A percentile compares a stretch with the other conserved stretches of the same genome.
phyloP scores from a whole-genome alignment of 2,329 filamentous ascomycete genomes.

The Colletotrichum aenigma region DNA sequence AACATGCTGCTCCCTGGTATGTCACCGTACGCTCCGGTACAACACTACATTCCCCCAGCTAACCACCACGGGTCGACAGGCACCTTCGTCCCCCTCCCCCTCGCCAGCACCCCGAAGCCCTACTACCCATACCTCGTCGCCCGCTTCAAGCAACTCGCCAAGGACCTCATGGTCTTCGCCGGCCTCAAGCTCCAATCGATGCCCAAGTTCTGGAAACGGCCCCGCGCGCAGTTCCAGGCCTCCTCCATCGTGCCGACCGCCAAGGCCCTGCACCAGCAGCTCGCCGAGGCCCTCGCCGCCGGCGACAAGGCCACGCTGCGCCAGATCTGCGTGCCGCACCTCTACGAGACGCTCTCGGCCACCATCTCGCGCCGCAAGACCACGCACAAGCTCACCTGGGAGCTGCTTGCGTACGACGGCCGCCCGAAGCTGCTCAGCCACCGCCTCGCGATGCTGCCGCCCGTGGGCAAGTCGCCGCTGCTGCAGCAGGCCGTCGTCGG shows the following conservation, averaged over 20 bases:
- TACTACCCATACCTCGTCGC: slow-evolving; percentile 41
- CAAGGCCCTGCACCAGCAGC: slow-evolving; percentile 61
- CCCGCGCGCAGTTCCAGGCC: slow-evolving; percentile 47
- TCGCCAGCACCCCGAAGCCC: slow-evolving; percentile 29
- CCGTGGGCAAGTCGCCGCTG: slow-evolving; percentile 38
- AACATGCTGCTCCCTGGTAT: slow-evolving; percentile 9
- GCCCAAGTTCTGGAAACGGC: slow-evolving; percentile 43
- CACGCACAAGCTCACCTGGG: slow-evolving; percentile 54
- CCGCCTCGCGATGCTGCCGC: slow-evolving; percentile 50
- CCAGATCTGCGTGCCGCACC: slow-evolving; percentile 56
- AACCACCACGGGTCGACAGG: slow-evolving; percentile 31
- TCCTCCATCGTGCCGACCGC: slow-evolving; percentile 54
- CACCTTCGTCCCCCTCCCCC: slow-evolving; percentile 51
- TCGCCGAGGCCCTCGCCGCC: slow-evolving; percentile 65
- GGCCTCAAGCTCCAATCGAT: slow-evolving; percentile 50
- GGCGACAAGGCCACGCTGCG: slow-evolving; percentile 58
- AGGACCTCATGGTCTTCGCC: slow-evolving; percentile 37
- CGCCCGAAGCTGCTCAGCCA: slow-evolving; percentile 60
- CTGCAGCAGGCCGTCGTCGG: slow-evolving; percentile 66
- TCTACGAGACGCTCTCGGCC: slow-evolving; percentile 55
- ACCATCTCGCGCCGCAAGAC: slow-evolving; percentile 57
- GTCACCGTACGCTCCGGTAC: neutral
- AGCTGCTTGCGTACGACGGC: slow-evolving; percentile 56
- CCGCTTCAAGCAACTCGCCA: slow-evolving; percentile 37
- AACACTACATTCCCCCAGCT: neutral